Evolutionary conservation across 2,329 filamentous ascomycete species (phyloP).

Genomic region (Verticillium nubilum): DNA sequence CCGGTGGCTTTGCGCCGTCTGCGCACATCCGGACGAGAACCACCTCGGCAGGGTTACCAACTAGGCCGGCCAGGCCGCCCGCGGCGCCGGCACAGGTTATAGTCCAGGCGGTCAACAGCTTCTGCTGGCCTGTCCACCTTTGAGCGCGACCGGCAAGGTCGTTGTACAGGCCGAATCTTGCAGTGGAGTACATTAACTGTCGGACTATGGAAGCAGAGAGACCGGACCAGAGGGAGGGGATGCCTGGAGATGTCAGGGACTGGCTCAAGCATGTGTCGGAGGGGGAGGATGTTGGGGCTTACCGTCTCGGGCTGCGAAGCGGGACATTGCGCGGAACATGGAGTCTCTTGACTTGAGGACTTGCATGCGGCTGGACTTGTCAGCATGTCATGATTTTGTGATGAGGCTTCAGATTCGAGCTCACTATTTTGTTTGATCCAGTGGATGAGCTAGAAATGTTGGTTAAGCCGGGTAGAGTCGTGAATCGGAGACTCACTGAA

Average conservation of each 20-base stretch:
- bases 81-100: slow-evolving; percentile 33
- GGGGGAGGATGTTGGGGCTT: background rate
- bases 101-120: slow-evolving; percentile 25
- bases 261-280: background rate
- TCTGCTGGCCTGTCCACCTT: slow-evolving; percentile 18
- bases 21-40: slow-evolving; percentile 40
- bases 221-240: slow-evolving; percentile 35
- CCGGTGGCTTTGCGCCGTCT: slow-evolving; percentile 31
- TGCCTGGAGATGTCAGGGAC: slow-evolving; percentile 18
- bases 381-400: background rate
- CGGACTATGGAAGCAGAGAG: slow-evolving; percentile 37
- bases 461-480: background rate
- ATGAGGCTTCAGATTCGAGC: background rate
- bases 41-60: slow-evolving; percentile 39
- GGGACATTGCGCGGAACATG: slow-evolving; percentile 30
- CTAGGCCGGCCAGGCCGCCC: slow-evolving; percentile 34
- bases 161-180: slow-evolving; percentile 36
- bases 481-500: slow-evolving; percentile 27
- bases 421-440: slow-evolving; percentile 40
- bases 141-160: slow-evolving; percentile 24
- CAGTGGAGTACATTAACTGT: slow-evolving; percentile 38
- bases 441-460: slow-evolving; percentile 28
- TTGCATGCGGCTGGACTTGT: slow-evolving; percentile 32
- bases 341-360: slow-evolving; percentile 32
- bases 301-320: slow-evolving; percentile 35